A percentile compares a stretch with the other conserved stretches of the same genome.
Conservation (phyloP, 75 land plant species). For the Pinus albicaulis region DNA sequence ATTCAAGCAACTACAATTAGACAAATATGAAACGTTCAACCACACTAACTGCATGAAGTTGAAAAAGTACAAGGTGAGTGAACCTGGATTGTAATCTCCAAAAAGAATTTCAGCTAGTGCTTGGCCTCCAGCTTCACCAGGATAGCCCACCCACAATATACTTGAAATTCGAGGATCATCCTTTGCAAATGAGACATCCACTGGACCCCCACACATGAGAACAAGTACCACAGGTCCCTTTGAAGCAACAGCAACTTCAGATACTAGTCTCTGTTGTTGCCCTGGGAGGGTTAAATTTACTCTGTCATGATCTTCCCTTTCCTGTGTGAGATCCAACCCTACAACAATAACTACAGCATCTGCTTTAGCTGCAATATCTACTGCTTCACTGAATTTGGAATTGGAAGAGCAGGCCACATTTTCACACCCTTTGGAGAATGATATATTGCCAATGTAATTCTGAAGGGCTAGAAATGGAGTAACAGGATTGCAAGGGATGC, state of each 20-base stretch:
- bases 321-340: conserved; percentile 76
- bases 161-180: conserved; percentile 47
- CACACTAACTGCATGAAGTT: too few species aligned
- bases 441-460: conserved; percentile 16
- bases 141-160: conserved; percentile 93
- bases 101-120: conserved; percentile 79
- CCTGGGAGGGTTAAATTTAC: conserved; percentile 77
- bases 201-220: conserved; percentile 83
- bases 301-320: conserved; percentile 82
- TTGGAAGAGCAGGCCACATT: conserved; percentile 52
- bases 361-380: conserved; percentile 45
- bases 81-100: conserved; percentile 90
- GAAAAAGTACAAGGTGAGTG: not conserved
- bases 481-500: conserved; percentile 63
- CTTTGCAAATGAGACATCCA: conserved; percentile 80
- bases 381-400: conserved; percentile 46
- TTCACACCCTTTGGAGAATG: conserved; percentile 60
- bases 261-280: conserved; percentile 63
- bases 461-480: conserved; percentile 51
- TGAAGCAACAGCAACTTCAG: conserved; percentile 42
- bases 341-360: conserved; percentile 73
- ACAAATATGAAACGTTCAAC: too few species aligned
- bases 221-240: conserved; percentile 71
- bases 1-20: too few species aligned
- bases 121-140: conserved; percentile 86